Percentiles rank a stretch among this genome's conserved stretches.
phyloP scores from a whole-genome alignment of 2,329 filamentous ascomycete genomes.

The Beauveria sp. region DNA sequence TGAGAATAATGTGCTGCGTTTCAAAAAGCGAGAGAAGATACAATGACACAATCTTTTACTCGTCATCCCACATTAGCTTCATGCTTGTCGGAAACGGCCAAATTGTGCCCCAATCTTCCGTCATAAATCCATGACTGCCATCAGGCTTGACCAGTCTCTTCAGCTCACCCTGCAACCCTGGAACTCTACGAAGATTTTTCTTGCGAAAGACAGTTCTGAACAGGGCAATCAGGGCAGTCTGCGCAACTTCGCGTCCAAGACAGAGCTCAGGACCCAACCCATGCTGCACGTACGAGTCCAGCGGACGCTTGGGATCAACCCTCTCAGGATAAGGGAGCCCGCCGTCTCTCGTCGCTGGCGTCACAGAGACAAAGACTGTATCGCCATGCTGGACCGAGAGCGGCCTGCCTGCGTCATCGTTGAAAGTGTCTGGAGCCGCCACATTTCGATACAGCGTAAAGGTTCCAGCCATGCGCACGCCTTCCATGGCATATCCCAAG shows the following conservation, averaged over 20 bases:
- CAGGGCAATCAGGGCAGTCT: conserved; percentile 58
- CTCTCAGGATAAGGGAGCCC: conserved; percentile 52
- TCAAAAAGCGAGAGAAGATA: neutral
- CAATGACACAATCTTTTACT: neutral
- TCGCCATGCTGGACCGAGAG: conserved; percentile 48
- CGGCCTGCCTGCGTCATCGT: conserved; percentile 43
- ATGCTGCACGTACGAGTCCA: conserved; percentile 58
- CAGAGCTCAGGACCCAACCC: conserved; percentile 55
- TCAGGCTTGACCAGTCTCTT: conserved; percentile 54
- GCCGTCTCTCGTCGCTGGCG: conserved; percentile 46
- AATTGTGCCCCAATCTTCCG: conserved; percentile 52
- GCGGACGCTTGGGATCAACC: conserved; percentile 55
- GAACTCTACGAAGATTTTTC: conserved; percentile 51
- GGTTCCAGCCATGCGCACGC: conserved; percentile 58
- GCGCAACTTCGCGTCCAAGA: conserved; percentile 52
- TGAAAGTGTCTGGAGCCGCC: conserved; percentile 34
- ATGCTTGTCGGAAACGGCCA: conserved; percentile 43
- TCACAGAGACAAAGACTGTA: conserved; percentile 57
- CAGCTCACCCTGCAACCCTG: conserved; percentile 57
- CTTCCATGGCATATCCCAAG: conserved; percentile 64
- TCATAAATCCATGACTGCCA: conserved; percentile 54
- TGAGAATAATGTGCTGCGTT: too few relatives aligned
- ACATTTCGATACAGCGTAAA: conserved; percentile 54
- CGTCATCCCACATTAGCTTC: conserved; percentile 44
- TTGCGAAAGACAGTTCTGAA: conserved; percentile 57